Evolutionary conservation across 1,284 basidiomycete genomes (phyloP).

Genomic region (Meira nashicola): DNA sequence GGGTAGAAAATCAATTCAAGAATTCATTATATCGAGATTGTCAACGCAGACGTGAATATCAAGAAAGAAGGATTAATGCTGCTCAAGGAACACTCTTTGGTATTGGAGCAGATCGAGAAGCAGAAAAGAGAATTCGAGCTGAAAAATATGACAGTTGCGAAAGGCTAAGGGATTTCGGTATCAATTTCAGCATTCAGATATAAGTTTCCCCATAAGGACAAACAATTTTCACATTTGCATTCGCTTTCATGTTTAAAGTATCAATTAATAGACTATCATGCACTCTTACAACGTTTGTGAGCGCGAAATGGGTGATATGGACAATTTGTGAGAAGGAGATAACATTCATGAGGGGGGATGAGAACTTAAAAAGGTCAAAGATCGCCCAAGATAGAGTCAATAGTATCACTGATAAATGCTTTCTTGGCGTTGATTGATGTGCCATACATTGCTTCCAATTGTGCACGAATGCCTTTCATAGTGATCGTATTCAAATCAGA

Average conservation of each 20-base stretch:
- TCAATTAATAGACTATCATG: neutral
- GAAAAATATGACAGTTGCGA: constrained; percentile 48
- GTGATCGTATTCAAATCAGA: constrained; percentile 43
- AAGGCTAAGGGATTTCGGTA: constrained; percentile 39
- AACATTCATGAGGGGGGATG: neutral
- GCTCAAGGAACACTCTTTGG: constrained; percentile 37
- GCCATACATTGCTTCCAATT: constrained; percentile 37
- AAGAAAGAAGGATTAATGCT: constrained; percentile 24
- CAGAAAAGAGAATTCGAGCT: constrained; percentile 30
- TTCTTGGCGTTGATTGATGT: constrained; percentile 41
- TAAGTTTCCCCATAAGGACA: no score
- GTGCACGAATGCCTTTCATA: constrained; percentile 41
- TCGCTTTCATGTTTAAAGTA: neutral
- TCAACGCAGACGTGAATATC: constrained; percentile 29
- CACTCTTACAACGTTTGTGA: neutral
- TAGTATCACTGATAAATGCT: constrained; percentile 42
- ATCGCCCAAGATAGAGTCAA: constrained; percentile 24
- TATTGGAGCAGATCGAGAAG: constrained; percentile 37
- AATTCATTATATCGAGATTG: constrained; percentile 32
- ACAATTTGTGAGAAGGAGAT: neutral
- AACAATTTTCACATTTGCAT: neutral
- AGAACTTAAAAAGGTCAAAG: neutral
- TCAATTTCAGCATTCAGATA: constrained; percentile 21
- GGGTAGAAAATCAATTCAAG: constrained; percentile 38
- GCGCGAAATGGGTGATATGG: neutral